These are phyloP conservation scores for Breynia disticha DNA, from an alignment of 441 rosid species.

Conservation along the genomic window DNA sequence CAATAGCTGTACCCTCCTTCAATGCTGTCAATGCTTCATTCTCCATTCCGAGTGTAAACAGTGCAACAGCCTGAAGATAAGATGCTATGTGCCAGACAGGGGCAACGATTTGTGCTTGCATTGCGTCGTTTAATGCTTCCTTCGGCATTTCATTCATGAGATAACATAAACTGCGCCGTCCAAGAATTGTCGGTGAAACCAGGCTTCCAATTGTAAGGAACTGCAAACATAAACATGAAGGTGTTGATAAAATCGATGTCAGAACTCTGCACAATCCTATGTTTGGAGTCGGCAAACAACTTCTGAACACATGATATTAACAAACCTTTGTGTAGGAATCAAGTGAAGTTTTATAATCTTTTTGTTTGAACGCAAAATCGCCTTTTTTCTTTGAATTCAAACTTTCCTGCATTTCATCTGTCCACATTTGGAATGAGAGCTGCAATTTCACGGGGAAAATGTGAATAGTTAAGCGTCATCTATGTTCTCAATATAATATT, in stretches of 20 bases:
- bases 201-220: slow-evolving; percentile 55
- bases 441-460: slow-evolving; percentile 16
- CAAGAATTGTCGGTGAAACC: slow-evolving; percentile 71
- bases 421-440: slow-evolving; percentile 99
- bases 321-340: slow-evolving; percentile 73
- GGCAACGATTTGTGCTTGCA: slow-evolving; percentile 73
- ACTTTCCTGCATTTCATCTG: slow-evolving; percentile 92
- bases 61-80: slow-evolving; percentile 73
- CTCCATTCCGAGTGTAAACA: slow-evolving; percentile 52
- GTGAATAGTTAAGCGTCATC: not conserved
- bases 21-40: slow-evolving; percentile 65
- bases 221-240: slow-evolving; percentile 25
- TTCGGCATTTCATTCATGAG: slow-evolving; percentile 69
- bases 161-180: slow-evolving; percentile 68
- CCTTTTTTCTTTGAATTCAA: slow-evolving; percentile 74
- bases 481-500: not conserved
- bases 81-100: slow-evolving; percentile 81
- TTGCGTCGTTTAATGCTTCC: slow-evolving; percentile 70
- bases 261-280: too few relatives aligned
- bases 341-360: slow-evolving; percentile 51
- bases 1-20: slow-evolving; percentile 63
- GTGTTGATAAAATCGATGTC: not conserved
- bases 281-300: too few relatives aligned
- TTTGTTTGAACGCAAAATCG: slow-evolving; percentile 75
- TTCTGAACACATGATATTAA: not conserved